Evolutionary conservation across 1,139 yeast species (phyloP), one percentile per base, ranked within the genome.

Genomic region (Scheffersomyces cryptocercus): DNA sequence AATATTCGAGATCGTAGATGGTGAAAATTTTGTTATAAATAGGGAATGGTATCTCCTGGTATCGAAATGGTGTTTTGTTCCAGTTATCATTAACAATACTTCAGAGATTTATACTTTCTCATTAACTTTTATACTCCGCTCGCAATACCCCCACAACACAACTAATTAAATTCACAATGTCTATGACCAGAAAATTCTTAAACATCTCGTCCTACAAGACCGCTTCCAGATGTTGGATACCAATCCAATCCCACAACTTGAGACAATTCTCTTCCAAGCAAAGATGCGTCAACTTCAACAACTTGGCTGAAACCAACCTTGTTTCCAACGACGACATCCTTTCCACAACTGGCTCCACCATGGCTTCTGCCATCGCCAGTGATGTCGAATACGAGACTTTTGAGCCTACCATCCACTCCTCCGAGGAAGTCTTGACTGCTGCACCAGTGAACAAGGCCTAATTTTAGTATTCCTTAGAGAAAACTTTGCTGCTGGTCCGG

Each of bases 221-320:
- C 42, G 76, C 77, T 47, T 59, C 77, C 42, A 69, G 76, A 54
- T 72, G 76, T 52, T 73, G 77, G 77, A 55, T 73, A 26, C 77
- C 78, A 43, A 52, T 58, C 16, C 55, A 54, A n/a, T 44, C 48
- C 47, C 55, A 50, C 39, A 31, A 44, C 34, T 38, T 47, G 36
- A 55, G 48, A 51, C 62, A 55, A 52, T 71, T 70, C 46, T 70
- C 76, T 29, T 68, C 76, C 2, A 64, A 58, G 46, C 75, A 70
- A 53, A 63, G 75, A 54, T 61, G 59, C 37, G 64, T 71, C 38
- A 69, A 67, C 56, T 65, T 68, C 50, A 68, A 69, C 59, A 65
- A 62, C 47, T 53, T 61, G 40, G 61, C 60, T 41, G 73, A 69
- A 28, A 59, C 64, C 37, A 58, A 55, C 44, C 55, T 69, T 47